Percentiles rank a stretch among this genome's conserved stretches.
These are phyloP conservation scores for Graphilbum fragrans DNA, from an alignment of 2,329 filamentous ascomycete genomes.

Conservation along the genomic window DNA sequence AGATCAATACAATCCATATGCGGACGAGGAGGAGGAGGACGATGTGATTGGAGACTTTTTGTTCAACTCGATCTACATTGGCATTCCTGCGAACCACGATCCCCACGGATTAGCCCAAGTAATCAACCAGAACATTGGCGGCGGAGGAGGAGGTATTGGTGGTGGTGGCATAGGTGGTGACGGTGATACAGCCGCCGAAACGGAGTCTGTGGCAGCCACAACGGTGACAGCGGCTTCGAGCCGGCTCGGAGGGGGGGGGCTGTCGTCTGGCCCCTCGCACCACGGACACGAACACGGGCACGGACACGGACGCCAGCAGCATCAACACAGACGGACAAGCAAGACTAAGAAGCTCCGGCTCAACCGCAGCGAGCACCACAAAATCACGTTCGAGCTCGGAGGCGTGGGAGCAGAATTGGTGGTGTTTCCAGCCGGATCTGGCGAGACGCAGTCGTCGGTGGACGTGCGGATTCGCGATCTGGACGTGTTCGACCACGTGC, in stretches of 20 bases:
- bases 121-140: constrained; percentile 77
- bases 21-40: constrained; percentile 65
- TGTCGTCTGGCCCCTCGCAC: too few species aligned
- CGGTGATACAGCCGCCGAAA: constrained; percentile 67
- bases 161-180: not conserved
- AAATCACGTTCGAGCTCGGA: constrained; percentile 87
- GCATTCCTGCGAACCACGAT: constrained; percentile 75
- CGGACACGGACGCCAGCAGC: not conserved
- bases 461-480: constrained; percentile 73
- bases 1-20: constrained; percentile 20
- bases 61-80: constrained; percentile 98
- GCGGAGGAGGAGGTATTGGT: not conserved
- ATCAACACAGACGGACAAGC: not conserved
- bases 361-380: constrained; percentile 77
- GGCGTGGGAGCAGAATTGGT: constrained; percentile 75
- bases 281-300: not conserved
- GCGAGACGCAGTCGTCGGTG: constrained; percentile 77
- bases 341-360: constrained; percentile 57
- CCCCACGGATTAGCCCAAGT: constrained; percentile 68
- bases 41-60: constrained; percentile 87
- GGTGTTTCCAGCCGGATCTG: constrained; percentile 61
- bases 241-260: constrained; percentile 31
- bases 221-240: constrained; percentile 46
- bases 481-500: constrained; percentile 87
- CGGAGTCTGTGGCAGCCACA: constrained; percentile 60